phyloP scores from a whole-genome alignment of 108 stramenopile species.

The Skeletonema costatum region DNA sequence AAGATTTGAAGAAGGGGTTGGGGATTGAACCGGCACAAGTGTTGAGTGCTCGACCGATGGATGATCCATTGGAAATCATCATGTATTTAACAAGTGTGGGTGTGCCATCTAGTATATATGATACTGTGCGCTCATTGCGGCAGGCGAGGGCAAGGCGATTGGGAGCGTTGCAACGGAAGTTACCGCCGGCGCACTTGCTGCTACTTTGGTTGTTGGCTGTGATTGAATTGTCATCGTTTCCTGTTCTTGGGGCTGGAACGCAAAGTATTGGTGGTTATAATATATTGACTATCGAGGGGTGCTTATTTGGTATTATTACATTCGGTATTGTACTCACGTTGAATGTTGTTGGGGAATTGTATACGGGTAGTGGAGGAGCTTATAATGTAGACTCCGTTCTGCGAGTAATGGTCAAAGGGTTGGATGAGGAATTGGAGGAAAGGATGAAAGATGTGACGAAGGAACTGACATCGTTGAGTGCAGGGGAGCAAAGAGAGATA shows the following conservation, averaged over 20 bases:
- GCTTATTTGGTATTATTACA: conserved; percentile 83
- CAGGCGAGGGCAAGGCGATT: conserved; percentile 82
- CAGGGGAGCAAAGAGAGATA: conserved; percentile 4
- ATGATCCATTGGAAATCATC: conserved; percentile 89
- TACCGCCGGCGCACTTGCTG: conserved; percentile 75
- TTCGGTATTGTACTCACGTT: conserved; percentile 80
- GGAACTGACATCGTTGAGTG: background rate
- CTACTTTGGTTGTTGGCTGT: conserved; percentile 77
- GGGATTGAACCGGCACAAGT: conserved; percentile 72
- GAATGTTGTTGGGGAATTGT: conserved; percentile 80
- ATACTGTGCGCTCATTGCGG: conserved; percentile 81
- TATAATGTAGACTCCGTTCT: conserved; percentile 88
- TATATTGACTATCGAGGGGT: conserved; percentile 81
- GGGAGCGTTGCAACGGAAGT: conserved; percentile 80
- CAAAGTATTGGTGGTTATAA: conserved; percentile 83
- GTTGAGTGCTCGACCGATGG: conserved; percentile 71
- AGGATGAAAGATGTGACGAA: conserved; percentile 52
- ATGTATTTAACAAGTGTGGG: conserved; percentile 92
- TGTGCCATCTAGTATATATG: conserved; percentile 83
- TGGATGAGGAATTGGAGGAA: conserved; percentile 81
- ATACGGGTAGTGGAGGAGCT: conserved; percentile 77
- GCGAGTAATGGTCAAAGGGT: conserved; percentile 78
- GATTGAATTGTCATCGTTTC: conserved; percentile 79
- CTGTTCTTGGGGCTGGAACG: conserved; percentile 83
- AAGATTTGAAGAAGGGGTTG: conserved; percentile 66